Conservation (phyloP, 176 grass and related monocot species). For the Hordeum marinum region DNA sequence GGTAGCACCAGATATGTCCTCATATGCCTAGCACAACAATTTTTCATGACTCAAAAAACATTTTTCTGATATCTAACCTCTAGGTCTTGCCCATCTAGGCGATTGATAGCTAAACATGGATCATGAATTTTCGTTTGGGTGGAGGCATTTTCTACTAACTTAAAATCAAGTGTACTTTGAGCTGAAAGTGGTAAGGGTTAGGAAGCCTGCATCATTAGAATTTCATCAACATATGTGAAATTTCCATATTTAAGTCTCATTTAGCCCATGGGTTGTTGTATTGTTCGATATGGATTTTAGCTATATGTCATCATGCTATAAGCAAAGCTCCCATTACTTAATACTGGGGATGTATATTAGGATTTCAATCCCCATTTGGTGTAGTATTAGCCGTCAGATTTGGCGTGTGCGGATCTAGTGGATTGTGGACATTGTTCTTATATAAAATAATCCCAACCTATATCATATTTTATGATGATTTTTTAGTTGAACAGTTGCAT, state of each 20-base stretch:
- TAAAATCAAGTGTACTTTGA: background rate
- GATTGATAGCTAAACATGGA: background rate
- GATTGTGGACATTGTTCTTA: too few relatives aligned
- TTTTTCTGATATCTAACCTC: too few relatives aligned
- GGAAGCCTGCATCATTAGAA: background rate
- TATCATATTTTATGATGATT: too few relatives aligned
- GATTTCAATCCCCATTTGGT: too few relatives aligned
- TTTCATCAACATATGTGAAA: background rate
- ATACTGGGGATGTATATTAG: too few relatives aligned
- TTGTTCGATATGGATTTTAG: background rate
- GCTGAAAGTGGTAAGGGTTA: background rate
- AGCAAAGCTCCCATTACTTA: too few relatives aligned
- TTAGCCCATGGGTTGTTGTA: background rate
- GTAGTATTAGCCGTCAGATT: too few relatives aligned
- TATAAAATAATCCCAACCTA: too few relatives aligned
- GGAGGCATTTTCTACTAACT: background rate
- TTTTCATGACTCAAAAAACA: background rate
- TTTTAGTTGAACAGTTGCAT: too few relatives aligned
- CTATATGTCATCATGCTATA: too few relatives aligned
- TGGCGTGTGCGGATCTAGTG: too few relatives aligned
- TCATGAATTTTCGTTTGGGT: background rate
- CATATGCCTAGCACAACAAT: too few relatives aligned
- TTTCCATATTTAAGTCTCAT: background rate
- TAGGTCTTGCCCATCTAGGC: background rate
- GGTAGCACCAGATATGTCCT: background rate